A percentile compares a stretch with the other conserved stretches of the same genome.
Evolutionary conservation across 345 rosid genomes (phyloP).

Genomic region (Melaleuca alternifolia): DNA sequence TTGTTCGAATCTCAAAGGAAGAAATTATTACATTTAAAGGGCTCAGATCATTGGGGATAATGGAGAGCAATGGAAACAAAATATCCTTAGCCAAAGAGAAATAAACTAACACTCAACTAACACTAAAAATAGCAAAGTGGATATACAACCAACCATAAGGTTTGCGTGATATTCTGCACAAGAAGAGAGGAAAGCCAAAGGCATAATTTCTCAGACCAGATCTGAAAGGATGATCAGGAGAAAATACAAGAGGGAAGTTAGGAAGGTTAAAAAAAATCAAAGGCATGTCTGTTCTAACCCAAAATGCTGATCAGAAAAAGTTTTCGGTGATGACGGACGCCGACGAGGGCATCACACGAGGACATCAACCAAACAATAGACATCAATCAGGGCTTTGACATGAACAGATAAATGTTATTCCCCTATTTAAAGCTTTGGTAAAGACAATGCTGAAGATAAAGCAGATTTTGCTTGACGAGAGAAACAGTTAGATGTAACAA

Average conservation of each 20-base stretch:
- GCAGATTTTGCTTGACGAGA: background rate
- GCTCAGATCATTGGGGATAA: background rate
- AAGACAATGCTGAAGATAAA: background rate
- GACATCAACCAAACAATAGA: background rate
- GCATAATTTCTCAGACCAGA: background rate
- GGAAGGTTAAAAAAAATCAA: background rate
- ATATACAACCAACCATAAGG: background rate
- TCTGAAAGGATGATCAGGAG: background rate
- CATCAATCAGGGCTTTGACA: background rate
- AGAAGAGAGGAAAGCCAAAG: background rate
- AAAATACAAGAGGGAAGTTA: background rate
- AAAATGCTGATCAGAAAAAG: background rate
- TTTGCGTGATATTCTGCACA: background rate
- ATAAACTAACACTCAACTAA: background rate
- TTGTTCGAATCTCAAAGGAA: background rate
- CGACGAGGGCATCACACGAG: background rate
- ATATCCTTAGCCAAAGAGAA: background rate
- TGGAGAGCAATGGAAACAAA: background rate
- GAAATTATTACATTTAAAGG: background rate
- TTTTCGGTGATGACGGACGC: background rate
- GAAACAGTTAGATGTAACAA: background rate
- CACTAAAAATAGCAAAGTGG: background rate
- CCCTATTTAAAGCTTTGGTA: background rate
- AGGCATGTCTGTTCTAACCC: background rate
- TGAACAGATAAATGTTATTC: background rate